A percentile compares a stretch with the other conserved stretches of the same genome.
phyloP scores from a whole-genome alignment of 2,329 filamentous ascomycete genomes.

The Calonectria pseudoreteaudii region DNA sequence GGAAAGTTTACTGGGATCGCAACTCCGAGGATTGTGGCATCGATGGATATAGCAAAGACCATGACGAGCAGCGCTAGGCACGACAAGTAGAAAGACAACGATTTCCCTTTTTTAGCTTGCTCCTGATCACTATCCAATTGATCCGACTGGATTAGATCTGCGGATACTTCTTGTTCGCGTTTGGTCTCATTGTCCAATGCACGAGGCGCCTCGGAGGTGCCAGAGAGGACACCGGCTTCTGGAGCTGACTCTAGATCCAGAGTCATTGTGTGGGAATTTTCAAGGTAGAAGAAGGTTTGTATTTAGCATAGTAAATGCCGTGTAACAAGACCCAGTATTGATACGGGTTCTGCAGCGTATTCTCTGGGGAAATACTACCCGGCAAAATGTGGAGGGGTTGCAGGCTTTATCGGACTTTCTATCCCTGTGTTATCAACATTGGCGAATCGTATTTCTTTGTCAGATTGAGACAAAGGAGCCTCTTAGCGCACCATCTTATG shows the following conservation, averaged over 20 bases:
- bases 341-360: background rate
- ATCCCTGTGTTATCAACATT: background rate
- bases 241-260: background rate
- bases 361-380: background rate
- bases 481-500: background rate
- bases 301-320: background rate
- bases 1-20: background rate
- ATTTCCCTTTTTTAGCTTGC: background rate
- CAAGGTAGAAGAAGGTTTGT: background rate
- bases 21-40: background rate
- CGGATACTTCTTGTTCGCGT: background rate
- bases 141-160: background rate
- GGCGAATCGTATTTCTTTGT: background rate
- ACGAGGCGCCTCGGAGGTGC: background rate
- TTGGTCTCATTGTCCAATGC: background rate
- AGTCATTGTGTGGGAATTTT: background rate
- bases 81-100: background rate
- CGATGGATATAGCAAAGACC: background rate
- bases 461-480: background rate
- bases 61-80: background rate
- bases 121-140: background rate
- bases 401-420: background rate
- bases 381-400: background rate
- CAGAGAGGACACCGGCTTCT: background rate
- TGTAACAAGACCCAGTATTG: background rate